These are phyloP conservation scores for Colletotrichum aenigma DNA, from an alignment of 2,329 filamentous ascomycete genomes.

Conservation along the genomic window DNA sequence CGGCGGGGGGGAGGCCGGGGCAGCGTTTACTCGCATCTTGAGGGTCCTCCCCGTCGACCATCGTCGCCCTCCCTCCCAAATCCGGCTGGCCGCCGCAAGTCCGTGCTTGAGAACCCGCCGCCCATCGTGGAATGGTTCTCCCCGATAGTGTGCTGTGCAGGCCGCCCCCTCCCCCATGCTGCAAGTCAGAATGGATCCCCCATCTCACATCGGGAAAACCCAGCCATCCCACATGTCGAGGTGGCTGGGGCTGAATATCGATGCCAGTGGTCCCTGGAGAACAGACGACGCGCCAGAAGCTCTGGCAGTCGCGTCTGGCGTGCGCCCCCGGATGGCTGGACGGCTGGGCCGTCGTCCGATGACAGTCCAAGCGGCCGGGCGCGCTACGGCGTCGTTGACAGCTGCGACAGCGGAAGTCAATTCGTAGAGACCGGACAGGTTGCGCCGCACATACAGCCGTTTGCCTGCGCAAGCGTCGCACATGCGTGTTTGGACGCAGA, in stretches of 20 bases:
- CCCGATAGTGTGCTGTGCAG: not conserved
- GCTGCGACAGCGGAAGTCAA: not conserved
- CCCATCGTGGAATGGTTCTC: not conserved
- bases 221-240: not conserved
- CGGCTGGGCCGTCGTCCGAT: not conserved
- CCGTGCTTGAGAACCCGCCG: not conserved
- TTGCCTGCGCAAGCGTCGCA: not conserved
- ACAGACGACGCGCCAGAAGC: not conserved
- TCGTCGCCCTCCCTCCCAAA: not conserved
- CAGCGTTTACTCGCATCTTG: not conserved
- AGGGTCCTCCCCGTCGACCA: not conserved
- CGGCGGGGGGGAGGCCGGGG: not conserved
- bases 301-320: not conserved
- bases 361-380: not conserved
- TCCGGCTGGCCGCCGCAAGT: not conserved
- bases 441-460: not conserved
- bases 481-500: not conserved
- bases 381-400: not conserved
- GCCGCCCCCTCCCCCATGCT: not conserved
- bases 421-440: not conserved
- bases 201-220: not conserved
- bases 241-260: not conserved
- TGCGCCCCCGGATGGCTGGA: not conserved
- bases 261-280: not conserved
- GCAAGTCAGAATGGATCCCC: not conserved